These are phyloP conservation scores for Mucor mucedo DNA, from an alignment of 371 early-diverging fungal genomes.

Conservation along the genomic window DNA sequence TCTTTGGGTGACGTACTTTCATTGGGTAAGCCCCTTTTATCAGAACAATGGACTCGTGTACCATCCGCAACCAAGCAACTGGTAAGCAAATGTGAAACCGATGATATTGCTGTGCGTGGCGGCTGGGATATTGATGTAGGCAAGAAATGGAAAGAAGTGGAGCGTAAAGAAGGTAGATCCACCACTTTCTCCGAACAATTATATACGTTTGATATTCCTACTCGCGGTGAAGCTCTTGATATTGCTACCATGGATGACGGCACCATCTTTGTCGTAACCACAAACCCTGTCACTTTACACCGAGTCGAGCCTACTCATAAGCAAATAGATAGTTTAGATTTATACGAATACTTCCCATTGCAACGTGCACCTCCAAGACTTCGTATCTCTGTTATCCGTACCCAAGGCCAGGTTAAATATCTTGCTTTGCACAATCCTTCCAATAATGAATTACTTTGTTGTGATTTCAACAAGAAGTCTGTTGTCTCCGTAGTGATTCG, in stretches of 20 bases:
- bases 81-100: constrained; percentile 24
- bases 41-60: constrained; percentile 68
- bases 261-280: constrained; percentile 64
- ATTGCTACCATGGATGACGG: constrained; percentile 62
- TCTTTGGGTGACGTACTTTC: constrained; percentile 61
- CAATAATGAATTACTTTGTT: constrained; percentile 67
- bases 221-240: constrained; percentile 76
- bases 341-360: constrained; percentile 82
- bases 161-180: constrained; percentile 72
- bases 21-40: constrained; percentile 57
- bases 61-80: constrained; percentile 16
- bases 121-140: constrained; percentile 68
- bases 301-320: constrained; percentile 63
- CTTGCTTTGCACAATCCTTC: constrained; percentile 73
- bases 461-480: constrained; percentile 64
- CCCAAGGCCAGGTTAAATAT: constrained; percentile 45
- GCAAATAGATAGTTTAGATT: constrained; percentile 63
- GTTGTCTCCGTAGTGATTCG: constrained; percentile 60
- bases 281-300: constrained; percentile 76
- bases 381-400: constrained; percentile 57
- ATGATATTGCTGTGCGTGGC: constrained; percentile 58
- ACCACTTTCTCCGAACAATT: constrained; percentile 71
- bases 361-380: constrained; percentile 68
- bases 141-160: constrained; percentile 62
- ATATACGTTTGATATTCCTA: constrained; percentile 73